Base-by-base conservation (phyloP, 805 yeast genomes). In the Wickerhamomyces canadensis region DNA sequence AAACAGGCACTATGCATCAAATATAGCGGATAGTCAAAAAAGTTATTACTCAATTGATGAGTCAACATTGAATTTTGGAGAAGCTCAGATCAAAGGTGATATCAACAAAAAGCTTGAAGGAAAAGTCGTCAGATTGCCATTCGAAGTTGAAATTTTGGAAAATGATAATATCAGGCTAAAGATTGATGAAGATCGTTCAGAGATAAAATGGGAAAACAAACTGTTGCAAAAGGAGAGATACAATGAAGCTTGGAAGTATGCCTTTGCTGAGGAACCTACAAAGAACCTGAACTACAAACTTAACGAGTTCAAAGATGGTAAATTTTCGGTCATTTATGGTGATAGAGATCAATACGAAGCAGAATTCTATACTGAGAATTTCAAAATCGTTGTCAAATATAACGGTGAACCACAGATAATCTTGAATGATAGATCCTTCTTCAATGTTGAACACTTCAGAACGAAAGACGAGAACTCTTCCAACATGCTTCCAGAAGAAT, bases 391-490 rank as follows among this genome's bases (percentile, higher is more conserved):
- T 1, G 50, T 87, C 2, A 63, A 38, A 17, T 64, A 72, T 36
- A 58, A 75, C 2, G 73, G 67, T 5, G 58, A 62, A 15, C 56
- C 60, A 0, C 76, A 76, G 42, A 48, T 87, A 11, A 61, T 74
- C 2, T 52, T 89, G 15, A 93, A 93, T 57, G 88, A 80, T 35
- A 67, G 79, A 29, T 64, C 74, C 24, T 72, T 86, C 33, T 61
- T 93, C 41, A 91, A 91, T 52, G 41, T 82, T n/a, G 99, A 93
- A 57, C 97, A 91, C 51, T 73, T 68, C 56, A 70, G 97, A 53
- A 56, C 68, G 1, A 51, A 57, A 42, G 71, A 65, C 7, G 58
- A 61, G n/a, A 64, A 67, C 22, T 56, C 58, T 5, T 52, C 56
- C 11, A 67, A 74, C 25, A 44, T 78, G 7, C 49, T 68, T 3